Evolutionary conservation across 495 filamentous ascomycete genomes (phyloP).

Genomic region (Penicillium taxi): DNA sequence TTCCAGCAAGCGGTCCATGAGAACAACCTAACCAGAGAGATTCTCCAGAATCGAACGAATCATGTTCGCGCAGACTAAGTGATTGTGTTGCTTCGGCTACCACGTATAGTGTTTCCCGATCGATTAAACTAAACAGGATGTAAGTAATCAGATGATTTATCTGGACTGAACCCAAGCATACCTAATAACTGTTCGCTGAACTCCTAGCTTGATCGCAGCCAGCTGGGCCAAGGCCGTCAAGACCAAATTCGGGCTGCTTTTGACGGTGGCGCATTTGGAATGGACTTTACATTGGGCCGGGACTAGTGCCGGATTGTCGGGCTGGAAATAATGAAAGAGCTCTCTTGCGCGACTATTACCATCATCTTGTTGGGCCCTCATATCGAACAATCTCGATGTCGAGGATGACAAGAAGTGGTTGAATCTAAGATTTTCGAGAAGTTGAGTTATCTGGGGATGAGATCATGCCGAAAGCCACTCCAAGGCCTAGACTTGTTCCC

Average conservation of each 20-base stretch:
- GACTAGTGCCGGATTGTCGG: constrained; percentile 17
- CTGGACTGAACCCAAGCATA: constrained; percentile 6
- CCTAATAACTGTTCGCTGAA: constrained; percentile 38
- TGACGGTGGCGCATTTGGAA: not conserved
- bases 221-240: constrained; percentile 35
- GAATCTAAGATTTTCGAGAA: too few relatives aligned
- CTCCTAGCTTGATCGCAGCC: constrained; percentile 30
- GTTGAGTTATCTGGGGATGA: too few relatives aligned
- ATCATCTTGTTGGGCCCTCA: not conserved
- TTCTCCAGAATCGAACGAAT: constrained; percentile 28
- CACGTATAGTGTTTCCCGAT: constrained; percentile 37
- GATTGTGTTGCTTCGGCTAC: constrained; percentile 43
- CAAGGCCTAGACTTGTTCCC: too few relatives aligned
- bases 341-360: constrained; percentile 14
- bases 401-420: too few relatives aligned
- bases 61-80: constrained; percentile 29
- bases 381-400: too few relatives aligned
- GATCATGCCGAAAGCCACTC: too few relatives aligned
- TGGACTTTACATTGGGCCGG: constrained; percentile 5
- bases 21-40: constrained; percentile 40
- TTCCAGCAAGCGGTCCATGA: constrained; percentile 33
- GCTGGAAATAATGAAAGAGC: constrained; percentile 19
- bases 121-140: constrained; percentile 7
- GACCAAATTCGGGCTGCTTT: constrained; percentile 24
- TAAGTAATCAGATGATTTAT: not conserved